Evolutionary conservation across 2,329 filamentous ascomycete species (phyloP).

Genomic region (Diaporthe destruens): DNA sequence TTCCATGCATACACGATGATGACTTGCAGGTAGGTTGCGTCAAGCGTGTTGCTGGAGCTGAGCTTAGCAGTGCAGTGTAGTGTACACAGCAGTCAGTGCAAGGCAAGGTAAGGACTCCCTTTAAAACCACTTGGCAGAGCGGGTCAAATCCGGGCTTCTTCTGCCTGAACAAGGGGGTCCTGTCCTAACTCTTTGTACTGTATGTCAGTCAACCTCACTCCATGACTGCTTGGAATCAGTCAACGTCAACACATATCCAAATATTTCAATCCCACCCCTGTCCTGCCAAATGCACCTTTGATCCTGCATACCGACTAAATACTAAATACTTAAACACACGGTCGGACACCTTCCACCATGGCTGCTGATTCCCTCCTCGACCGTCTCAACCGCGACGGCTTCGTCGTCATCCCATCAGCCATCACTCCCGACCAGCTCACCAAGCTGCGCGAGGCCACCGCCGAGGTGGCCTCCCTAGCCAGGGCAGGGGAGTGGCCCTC

Average conservation of each 20-base stretch:
- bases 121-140: not conserved
- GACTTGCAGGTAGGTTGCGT: not conserved
- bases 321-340: not conserved
- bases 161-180: not conserved
- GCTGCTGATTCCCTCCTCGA: conserved; percentile 39
- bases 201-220: conserved; percentile 30
- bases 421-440: conserved; percentile 68
- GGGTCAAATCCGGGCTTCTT: not conserved
- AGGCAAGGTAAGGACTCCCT: not conserved
- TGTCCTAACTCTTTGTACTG: conserved; percentile 23
- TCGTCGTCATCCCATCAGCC: conserved; percentile 77
- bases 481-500: conserved; percentile 82
- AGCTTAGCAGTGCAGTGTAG: not conserved
- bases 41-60: not conserved
- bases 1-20: conserved; percentile 33
- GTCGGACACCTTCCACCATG: conserved; percentile 9
- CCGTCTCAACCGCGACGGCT: conserved; percentile 53
- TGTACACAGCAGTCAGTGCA: too few relatives aligned
- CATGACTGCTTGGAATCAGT: not conserved
- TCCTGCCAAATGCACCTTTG: not conserved
- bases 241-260: not conserved
- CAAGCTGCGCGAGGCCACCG: conserved; percentile 70
- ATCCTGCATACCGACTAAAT: too few relatives aligned
- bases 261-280: not conserved
- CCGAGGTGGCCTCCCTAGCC: conserved; percentile 69